Evolutionary conservation across 805 yeast genomes (phyloP).

Genomic region (Debaryomyces castellii): DNA sequence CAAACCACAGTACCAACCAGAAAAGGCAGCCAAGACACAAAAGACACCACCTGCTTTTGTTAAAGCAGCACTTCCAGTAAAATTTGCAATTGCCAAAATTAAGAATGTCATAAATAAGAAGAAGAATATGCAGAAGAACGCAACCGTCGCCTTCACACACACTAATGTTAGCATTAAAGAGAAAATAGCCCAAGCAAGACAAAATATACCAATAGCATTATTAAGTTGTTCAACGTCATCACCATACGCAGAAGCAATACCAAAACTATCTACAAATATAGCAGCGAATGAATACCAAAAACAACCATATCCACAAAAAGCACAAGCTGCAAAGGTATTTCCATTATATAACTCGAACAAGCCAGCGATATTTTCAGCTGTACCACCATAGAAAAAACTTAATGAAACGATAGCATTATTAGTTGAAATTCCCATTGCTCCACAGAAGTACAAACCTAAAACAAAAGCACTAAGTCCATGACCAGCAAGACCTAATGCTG

Average conservation of each 20-base stretch:
- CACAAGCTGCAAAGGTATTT: conserved; percentile 57
- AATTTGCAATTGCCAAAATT: conserved; percentile 50
- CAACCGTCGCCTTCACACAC: conserved; percentile 51
- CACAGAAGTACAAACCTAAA: conserved; percentile 45
- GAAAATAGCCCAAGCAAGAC: conserved; percentile 65
- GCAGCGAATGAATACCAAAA: conserved; percentile 54
- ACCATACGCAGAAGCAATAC: conserved; percentile 47
- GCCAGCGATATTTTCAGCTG: conserved; percentile 51
- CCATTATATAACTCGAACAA: conserved; percentile 50
- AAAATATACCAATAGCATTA: conserved; percentile 57
- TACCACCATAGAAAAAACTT: conserved; percentile 49
- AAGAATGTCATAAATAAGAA: conserved; percentile 56
- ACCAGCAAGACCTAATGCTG: conserved; percentile 54
- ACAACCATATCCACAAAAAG: conserved; percentile 53
- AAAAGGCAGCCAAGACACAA: conserved; percentile 52
- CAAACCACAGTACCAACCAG: conserved; percentile 61
- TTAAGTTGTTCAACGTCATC: conserved; percentile 42
- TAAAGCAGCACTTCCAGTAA: conserved; percentile 30
- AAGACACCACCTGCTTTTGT: conserved; percentile 57
- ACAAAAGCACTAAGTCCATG: conserved; percentile 48
- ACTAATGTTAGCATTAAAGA: conserved; percentile 56
- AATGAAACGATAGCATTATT: conserved; percentile 48
- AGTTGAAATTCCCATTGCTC: conserved; percentile 44
- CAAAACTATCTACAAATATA: conserved; percentile 54
- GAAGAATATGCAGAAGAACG: conserved; percentile 53